A percentile compares a stretch with the other conserved stretches of the same genome.
These are phyloP conservation scores for Oidiodendron maius DNA, from an alignment of 495 filamentous ascomycete species.

Conservation along the genomic window DNA sequence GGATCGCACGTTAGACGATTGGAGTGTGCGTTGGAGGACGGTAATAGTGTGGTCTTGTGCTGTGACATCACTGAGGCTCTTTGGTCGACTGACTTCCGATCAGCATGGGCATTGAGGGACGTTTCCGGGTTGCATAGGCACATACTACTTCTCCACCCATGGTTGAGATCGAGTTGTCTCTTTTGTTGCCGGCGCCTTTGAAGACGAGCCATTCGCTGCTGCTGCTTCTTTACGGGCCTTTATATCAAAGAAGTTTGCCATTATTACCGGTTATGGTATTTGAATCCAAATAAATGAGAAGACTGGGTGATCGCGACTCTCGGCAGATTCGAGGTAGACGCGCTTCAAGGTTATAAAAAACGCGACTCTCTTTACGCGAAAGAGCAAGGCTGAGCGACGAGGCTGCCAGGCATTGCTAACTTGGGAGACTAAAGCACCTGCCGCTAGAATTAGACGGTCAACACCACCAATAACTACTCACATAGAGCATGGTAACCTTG, in stretches of 20 bases:
- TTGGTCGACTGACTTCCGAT: constrained; percentile 64
- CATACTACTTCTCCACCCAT: constrained; percentile 99
- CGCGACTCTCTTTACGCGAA: constrained; percentile 6
- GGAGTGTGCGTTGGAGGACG: constrained; percentile 84
- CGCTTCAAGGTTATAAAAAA: neutral
- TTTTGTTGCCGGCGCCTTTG: constrained; percentile 51
- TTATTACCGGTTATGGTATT: constrained; percentile 3
- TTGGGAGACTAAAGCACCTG: too few species aligned
- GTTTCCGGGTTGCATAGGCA: neutral
- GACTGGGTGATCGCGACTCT: neutral
- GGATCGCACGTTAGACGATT: constrained; percentile 76
- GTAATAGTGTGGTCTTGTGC: constrained; percentile 97
- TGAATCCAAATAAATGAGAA: neutral
- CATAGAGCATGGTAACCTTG: too few species aligned
- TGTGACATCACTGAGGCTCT: constrained; percentile 87
- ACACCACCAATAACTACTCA: too few species aligned
- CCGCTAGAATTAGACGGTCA: too few species aligned
- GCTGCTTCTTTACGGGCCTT: constrained; percentile 85
- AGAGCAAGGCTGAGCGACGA: neutral
- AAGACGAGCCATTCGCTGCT: constrained; percentile 44
- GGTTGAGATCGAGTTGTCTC: constrained; percentile 68
- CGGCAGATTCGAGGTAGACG: neutral
- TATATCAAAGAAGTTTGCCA: constrained; percentile 74
- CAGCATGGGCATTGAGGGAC: constrained; percentile 1
- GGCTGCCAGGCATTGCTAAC: too few species aligned